A percentile compares a stretch with the other conserved stretches of the same genome.
Evolutionary conservation across 495 filamentous ascomycete genomes (phyloP).

Genomic region (Aspergillus olivimuriae): DNA sequence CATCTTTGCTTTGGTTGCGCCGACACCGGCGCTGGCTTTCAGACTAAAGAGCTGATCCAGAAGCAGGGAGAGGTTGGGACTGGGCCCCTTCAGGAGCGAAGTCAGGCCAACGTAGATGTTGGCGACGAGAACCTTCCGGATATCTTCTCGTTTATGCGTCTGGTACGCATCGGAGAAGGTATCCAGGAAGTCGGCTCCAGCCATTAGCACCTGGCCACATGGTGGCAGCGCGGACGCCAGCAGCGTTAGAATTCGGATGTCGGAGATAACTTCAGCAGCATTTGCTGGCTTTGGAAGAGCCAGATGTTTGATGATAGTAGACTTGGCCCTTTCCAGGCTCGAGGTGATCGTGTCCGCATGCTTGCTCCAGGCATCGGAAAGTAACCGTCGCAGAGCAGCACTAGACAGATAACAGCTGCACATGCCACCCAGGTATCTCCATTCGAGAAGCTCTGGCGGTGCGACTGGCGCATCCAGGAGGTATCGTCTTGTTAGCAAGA

Average conservation of each 20-base stretch:
- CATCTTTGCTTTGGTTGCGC: constrained; percentile 32
- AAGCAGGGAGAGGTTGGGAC: constrained; percentile 62
- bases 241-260: constrained; percentile 37
- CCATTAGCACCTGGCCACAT: constrained; percentile 57
- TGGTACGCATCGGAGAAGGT: constrained; percentile 61
- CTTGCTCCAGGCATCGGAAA: constrained; percentile 31
- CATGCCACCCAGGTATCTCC: constrained; percentile 32
- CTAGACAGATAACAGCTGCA: constrained; percentile 35
- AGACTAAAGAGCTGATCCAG: constrained; percentile 78
- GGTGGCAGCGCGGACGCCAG: constrained; percentile 29
- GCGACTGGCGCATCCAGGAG: constrained; percentile 20
- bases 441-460: constrained; percentile 28
- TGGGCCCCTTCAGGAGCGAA: constrained; percentile 57
- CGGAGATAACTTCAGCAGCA: constrained; percentile 19
- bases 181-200: constrained; percentile 81
- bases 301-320: constrained; percentile 41
- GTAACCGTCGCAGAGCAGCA: constrained; percentile 37
- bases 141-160: constrained; percentile 44
- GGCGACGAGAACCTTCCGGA: constrained; percentile 58
- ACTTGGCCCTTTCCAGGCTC: constrained; percentile 42
- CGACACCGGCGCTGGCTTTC: constrained; percentile 56
- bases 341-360: constrained; percentile 31
- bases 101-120: constrained; percentile 66
- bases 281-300: constrained; percentile 32
- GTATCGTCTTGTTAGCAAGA: constrained; percentile 50